Base-by-base conservation (phyloP, 139 green algal species). In the Chlorella ohadii region DNA sequence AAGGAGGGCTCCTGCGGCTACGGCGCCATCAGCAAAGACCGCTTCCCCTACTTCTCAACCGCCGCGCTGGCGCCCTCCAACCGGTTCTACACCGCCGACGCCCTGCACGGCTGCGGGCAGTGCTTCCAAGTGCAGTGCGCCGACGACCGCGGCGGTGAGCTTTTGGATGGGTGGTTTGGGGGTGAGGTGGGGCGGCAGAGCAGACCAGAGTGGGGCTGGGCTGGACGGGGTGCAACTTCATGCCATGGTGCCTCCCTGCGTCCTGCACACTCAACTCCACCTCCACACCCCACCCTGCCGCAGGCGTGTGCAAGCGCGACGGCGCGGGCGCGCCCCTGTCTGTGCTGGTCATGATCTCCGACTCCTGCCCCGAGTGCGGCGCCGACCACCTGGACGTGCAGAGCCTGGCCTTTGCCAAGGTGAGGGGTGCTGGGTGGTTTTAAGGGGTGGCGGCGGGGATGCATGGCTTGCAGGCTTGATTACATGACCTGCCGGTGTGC, bases 311-410 rank as follows among this genome's bases (percentile, higher is more conserved):
- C 78, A 77, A 86, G 44, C 74, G 27, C 2, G 85, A 88, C 39
- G 22, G 13, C 56, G 27, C 56, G 0, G 85, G 85, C 67, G 57
- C 76, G 70, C 78, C 85, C 3, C 38, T 82, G 17, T 86, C 70
- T 4, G 56, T 88, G 0, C 72, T 85, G 2, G 84, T 87, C 5
- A 88, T 85, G 79, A 91, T 92, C 84, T 86, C 83, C 55, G 89
- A 93, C 44, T 44, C 38, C 22, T 93, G 89, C 71, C 89, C 89
- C 17, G 85, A 93, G 59, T 93, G 89, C 82, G 83, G 78, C 7
- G 38, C 82, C 9, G 47, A 92, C 59, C 89, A 93, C 59, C 84
- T 93, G 17, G 89, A 93, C 65, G 51, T 91, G 23, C 89, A 93
- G 57, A 76, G 79, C 36, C 81, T 91, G 27, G 78, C 83, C 7